Evolutionary conservation across 139 green algal species (phyloP), one percentile per base, ranked within the genome.

Genomic region (Yamagishiella unicocca): DNA sequence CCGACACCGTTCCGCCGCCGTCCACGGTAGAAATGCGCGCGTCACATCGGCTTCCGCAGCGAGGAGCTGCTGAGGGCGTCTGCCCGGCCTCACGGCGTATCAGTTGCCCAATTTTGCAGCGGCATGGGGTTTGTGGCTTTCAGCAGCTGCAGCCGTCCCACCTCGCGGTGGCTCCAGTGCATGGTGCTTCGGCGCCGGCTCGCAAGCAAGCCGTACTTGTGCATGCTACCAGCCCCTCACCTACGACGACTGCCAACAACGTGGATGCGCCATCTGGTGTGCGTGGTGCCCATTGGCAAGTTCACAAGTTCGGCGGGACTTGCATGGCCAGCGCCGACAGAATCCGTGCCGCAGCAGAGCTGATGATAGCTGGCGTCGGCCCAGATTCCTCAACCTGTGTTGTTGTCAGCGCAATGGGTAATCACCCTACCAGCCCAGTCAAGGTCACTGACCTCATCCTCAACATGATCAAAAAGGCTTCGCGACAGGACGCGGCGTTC

Each of bases 291-390:
- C 87, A 95, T 27, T 97, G 94, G 95, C 73, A 95, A 75, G 90
- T 96, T 27, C 97, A 99, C 91, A 99, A 99, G 90, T 99, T 99
- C 81, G 97, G 97, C 42, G 97, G 97, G 42, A 99, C 98, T 19
- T 99, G 98, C 93, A 96, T 99, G 86, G 96, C 96, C 4, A 93
- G 89, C 8, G 90, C 96, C 1, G 95, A 98, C 67, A 92, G 97
- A 45, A 98, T 99, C 71, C 78, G 64, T 14, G 93, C 94, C 14
- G 96, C 95, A 33, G 95, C 94, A 50, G 61, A 96, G 64, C 92
- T 98, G 45, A 87, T 98, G n/a, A 90, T 95, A 35, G 58, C 82
- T 5, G 31, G 43, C 4, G 87, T 94, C 8, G 93, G 96, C 17
- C 64, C 89, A 3, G 89, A 71, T 27, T 61, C 91, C 4, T 66